Percentiles rank a stretch among this genome's conserved stretches.
These are phyloP conservation scores for Suillus spraguei DNA, from an alignment of 768 basidiomycete genomes.

Conservation along the genomic window DNA sequence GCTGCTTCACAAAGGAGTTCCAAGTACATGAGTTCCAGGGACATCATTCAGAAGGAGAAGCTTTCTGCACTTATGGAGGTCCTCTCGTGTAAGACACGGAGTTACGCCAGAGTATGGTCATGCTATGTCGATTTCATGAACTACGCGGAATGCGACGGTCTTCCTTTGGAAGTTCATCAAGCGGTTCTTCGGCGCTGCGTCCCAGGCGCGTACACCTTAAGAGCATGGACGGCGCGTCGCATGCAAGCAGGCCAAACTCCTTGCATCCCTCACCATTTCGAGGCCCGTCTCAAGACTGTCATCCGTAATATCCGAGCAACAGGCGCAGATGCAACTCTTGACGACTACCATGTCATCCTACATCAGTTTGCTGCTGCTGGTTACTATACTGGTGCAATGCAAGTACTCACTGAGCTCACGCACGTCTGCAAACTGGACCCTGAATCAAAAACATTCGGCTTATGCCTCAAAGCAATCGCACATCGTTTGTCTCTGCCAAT, in stretches of 20 bases:
- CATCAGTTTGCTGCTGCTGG: constrained; percentile 78
- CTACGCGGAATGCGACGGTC: constrained; percentile 44
- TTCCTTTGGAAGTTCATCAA: constrained; percentile 71
- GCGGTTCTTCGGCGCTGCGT: constrained; percentile 70
- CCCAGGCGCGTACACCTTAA: constrained; percentile 47
- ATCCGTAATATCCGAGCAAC: constrained; percentile 68
- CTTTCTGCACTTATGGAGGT: constrained; percentile 28
- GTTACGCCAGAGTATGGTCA: constrained; percentile 62
- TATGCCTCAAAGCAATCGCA: constrained; percentile 70
- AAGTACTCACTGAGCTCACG: constrained; percentile 63
- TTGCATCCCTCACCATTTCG: constrained; percentile 54
- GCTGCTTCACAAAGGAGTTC: background rate
- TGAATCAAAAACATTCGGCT: constrained; percentile 55
- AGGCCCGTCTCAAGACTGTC: constrained; percentile 65
- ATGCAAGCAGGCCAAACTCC: constrained; percentile 41
- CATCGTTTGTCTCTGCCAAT: constrained; percentile 67
- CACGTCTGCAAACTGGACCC: constrained; percentile 45
- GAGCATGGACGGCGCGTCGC: constrained; percentile 43
- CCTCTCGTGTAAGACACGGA: constrained; percentile 34
- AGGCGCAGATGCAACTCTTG: constrained; percentile 43
- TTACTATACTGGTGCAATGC: constrained; percentile 59
- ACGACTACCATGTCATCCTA: constrained; percentile 77
- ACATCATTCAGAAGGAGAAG: constrained; percentile 26
- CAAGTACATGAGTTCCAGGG: background rate
- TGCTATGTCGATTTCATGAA: constrained; percentile 61